Conservation (phyloP, 768 basidiomycete species). For the Dentipellis fragilis region DNA sequence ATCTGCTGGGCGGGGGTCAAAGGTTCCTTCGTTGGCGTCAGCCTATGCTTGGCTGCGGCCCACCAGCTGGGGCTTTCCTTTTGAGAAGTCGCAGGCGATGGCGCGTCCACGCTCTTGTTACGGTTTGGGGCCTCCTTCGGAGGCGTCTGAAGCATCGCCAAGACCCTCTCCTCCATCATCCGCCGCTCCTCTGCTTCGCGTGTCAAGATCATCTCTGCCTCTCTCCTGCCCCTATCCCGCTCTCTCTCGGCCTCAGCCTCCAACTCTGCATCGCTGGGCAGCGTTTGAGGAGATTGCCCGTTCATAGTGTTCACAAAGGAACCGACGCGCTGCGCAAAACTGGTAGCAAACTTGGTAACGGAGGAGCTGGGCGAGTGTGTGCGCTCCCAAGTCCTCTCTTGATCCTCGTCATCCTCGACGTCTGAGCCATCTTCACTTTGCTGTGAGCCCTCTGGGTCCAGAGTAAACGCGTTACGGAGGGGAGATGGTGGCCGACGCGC, state of each 20-base stretch:
- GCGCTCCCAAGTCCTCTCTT: slow-evolving; percentile 28
- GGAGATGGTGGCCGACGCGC: slow-evolving; percentile 60
- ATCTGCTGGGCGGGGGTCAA: slow-evolving; percentile 84
- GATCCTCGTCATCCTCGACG: slow-evolving; percentile 30
- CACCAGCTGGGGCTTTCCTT: slow-evolving; percentile 65
- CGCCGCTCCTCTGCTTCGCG: slow-evolving; percentile 62
- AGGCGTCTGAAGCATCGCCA: slow-evolving; percentile 59
- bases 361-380: slow-evolving; percentile 62
- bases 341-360: slow-evolving; percentile 63
- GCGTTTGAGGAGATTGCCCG: slow-evolving; percentile 22
- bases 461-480: slow-evolving; percentile 51
- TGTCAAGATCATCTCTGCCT: slow-evolving; percentile 70
- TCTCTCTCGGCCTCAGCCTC: slow-evolving; percentile 75
- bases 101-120: slow-evolving; percentile 36
- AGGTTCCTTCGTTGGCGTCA: slow-evolving; percentile 69
- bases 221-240: slow-evolving; percentile 62
- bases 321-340: slow-evolving; percentile 66
- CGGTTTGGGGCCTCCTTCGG: slow-evolving; percentile 25
- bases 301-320: slow-evolving; percentile 47
- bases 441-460: slow-evolving; percentile 39
- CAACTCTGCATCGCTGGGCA: slow-evolving; percentile 66
- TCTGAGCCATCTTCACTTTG: slow-evolving; percentile 34
- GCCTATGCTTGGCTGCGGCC: slow-evolving; percentile 59
- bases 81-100: slow-evolving; percentile 50
- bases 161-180: slow-evolving; percentile 60